Evolutionary conservation across 2,329 filamentous ascomycete genomes (phyloP).

Genomic region (Pyrenophora graminea): DNA sequence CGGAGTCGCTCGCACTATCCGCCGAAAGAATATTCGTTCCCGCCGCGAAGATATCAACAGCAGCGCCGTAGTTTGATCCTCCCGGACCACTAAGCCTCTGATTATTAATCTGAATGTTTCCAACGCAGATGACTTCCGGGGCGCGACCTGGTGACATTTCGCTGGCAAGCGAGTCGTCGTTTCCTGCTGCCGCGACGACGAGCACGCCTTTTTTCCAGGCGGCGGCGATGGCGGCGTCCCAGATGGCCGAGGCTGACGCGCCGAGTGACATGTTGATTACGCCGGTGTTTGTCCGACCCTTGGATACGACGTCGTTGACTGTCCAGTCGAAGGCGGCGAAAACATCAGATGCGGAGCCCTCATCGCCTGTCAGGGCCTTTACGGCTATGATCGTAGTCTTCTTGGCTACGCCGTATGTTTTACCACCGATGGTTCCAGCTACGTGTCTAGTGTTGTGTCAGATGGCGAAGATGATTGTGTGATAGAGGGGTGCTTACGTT

Average conservation of each 20-base stretch:
- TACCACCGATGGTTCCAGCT: conserved; percentile 36
- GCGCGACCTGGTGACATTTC: conserved; percentile 39
- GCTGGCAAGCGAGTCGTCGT: conserved; percentile 34
- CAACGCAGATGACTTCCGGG: conserved; percentile 44
- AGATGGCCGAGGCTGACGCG: conserved; percentile 30
- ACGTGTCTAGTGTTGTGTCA: conserved; percentile 28
- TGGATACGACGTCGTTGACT: conserved; percentile 39
- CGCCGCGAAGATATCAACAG: conserved; percentile 46
- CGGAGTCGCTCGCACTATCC: conserved; percentile 51
- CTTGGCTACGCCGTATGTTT: conserved; percentile 41
- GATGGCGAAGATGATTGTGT: not conserved
- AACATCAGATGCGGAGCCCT: conserved; percentile 29
- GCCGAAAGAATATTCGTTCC: conserved; percentile 51
- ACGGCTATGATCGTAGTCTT: conserved; percentile 42
- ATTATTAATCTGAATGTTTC: conserved; percentile 37
- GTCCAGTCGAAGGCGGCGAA: conserved; percentile 42
- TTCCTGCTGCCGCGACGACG: conserved; percentile 43
- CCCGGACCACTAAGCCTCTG: conserved; percentile 16
- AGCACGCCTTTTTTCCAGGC: conserved; percentile 42
- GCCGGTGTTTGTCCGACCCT: conserved; percentile 32
- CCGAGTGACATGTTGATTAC: conserved; percentile 49
- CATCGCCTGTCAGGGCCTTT: conserved; percentile 36
- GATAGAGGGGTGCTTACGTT: conserved; percentile 12
- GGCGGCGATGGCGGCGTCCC: conserved; percentile 42
- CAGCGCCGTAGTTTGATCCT: conserved; percentile 45